Conservation (phyloP, 495 filamentous ascomycete genomes). For the Lophium mytilinum region DNA sequence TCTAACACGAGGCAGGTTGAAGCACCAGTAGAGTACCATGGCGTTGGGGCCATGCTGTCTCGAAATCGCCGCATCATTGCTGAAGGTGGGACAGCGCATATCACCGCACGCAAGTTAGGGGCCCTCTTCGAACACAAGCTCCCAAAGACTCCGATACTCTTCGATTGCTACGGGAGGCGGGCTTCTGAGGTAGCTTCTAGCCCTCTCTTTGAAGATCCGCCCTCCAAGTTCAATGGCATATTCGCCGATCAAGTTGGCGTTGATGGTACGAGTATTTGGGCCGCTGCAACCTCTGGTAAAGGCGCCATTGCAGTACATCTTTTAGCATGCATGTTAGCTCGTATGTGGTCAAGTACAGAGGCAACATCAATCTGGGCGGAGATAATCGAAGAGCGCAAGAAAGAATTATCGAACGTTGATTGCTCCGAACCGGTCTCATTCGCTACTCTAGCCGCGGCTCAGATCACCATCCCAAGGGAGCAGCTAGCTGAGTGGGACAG, state of each 20-base stretch:
- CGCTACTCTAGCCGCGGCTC: too few species aligned
- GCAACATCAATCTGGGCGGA: slow-evolving; percentile 15
- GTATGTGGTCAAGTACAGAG: slow-evolving; percentile 1
- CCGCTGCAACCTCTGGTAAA: slow-evolving; percentile 16
- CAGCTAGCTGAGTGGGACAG: slow-evolving; percentile 10
- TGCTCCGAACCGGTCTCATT: not conserved
- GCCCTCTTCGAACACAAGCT: not conserved
- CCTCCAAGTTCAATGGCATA: slow-evolving; percentile 3
- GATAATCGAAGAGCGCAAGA: slow-evolving; percentile 2
- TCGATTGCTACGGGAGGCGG: slow-evolving; percentile 3
- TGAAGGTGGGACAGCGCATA: slow-evolving; percentile 2
- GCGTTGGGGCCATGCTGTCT: not conserved
- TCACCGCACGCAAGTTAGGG: slow-evolving; percentile 1
- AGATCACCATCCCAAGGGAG: not conserved
- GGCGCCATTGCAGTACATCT: slow-evolving; percentile 9
- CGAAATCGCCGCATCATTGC: not conserved
- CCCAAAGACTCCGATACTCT: slow-evolving; percentile 1
- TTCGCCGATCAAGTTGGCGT: slow-evolving; percentile 28
- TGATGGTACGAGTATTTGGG: slow-evolving; percentile 33
- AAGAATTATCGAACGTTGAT: not conserved
- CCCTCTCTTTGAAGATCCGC: not conserved
- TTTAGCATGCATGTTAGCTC: slow-evolving; percentile 9
- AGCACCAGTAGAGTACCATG: slow-evolving; percentile 6
- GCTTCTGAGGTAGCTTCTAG: not conserved
- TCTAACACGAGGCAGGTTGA: too few species aligned